These are phyloP conservation scores for Schwanniomyces etchellsii DNA, from an alignment of 1,139 yeast genomes.

Conservation along the genomic window DNA sequence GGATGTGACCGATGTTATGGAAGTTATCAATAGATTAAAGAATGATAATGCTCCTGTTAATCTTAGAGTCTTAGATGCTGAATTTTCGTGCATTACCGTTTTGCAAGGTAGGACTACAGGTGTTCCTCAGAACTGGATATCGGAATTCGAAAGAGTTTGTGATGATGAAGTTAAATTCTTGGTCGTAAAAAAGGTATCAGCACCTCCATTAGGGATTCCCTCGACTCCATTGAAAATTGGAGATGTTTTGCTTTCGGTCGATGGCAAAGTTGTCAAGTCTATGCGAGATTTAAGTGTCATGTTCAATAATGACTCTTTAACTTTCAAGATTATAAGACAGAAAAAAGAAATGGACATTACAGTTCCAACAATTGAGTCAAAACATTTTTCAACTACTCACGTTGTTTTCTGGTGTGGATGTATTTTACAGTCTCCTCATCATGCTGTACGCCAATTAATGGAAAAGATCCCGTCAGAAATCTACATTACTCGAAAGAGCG, in stretches of 20 bases:
- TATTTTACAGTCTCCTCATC: slow-evolving; percentile 51
- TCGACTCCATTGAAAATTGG: slow-evolving; percentile 39
- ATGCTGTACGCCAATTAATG: slow-evolving; percentile 58
- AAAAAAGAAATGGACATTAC: slow-evolving; percentile 43
- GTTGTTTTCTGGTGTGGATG: slow-evolving; percentile 82
- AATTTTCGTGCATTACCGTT: slow-evolving; percentile 62
- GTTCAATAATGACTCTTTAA: slow-evolving; percentile 38
- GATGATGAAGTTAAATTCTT: slow-evolving; percentile 69
- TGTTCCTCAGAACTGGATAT: slow-evolving; percentile 79
- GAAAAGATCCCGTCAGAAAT: slow-evolving; percentile 76
- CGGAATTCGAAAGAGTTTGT: slow-evolving; percentile 51
- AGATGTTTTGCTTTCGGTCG: slow-evolving; percentile 69
- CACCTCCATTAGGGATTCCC: slow-evolving; percentile 26
- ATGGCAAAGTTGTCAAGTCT: slow-evolving; percentile 58
- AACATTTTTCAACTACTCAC: slow-evolving; percentile 56
- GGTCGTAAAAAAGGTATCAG: slow-evolving; percentile 65
- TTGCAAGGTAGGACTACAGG: slow-evolving; percentile 81
- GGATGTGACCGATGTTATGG: slow-evolving; percentile 60
- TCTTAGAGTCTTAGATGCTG: slow-evolving; percentile 70
- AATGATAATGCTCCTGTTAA: slow-evolving; percentile 48
- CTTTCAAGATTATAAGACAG: slow-evolving; percentile 61
- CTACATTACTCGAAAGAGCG: slow-evolving; percentile 64
- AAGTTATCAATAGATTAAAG: slow-evolving; percentile 52
- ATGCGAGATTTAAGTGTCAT: slow-evolving; percentile 63
- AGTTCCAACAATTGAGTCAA: slow-evolving; percentile 60